Evolutionary conservation across 805 yeast genomes (phyloP), one percentile per base, ranked within the genome.

Genomic region (Ogataea siamensis): DNA sequence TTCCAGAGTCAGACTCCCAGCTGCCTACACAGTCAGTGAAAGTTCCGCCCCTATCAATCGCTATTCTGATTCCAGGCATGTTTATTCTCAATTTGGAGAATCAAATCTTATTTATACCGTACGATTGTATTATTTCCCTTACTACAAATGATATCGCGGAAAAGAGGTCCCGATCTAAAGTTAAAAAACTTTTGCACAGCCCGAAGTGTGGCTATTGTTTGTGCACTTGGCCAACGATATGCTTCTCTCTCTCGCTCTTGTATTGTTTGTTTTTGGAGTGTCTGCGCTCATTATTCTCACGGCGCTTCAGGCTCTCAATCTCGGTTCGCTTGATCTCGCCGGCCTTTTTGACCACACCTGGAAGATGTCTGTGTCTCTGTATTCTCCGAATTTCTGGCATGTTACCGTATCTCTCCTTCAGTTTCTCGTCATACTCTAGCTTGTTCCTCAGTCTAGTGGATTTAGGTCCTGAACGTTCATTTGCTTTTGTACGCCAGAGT

Each of bases 311-410:
- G 27, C 93, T 74, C 34, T 73, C 76, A 27, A 79, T 52, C 61
- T 93, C 97, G 40, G 74, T 70, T 13, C 78, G 64, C 68, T 93
- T 91, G 60, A 86, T 87, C 45, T 89, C 96, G 28, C 74, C 75
- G 26, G 97, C 96, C 62, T 83, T 86, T 75, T 89, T 91, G 50
- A 93, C 76, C 33, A 83, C 85, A 42, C 68, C 67, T 15, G 99
- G 99, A 37, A 91, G 71, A 59, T 93, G 97, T 62, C 99, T 79
- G 66, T 93, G 98, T 63, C 89, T 78, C 19, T 87, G 68, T 45
- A 93, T 93, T 53, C 97, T 75, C 56, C 78, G 78, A 55, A 93
- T 83, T 63, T 93, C 99, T 1, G 99, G 99, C 98, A 93, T 89
- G 67, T 82, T 81, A 67, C 86, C 86, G 72, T 77, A 93, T 58